Conservation (phyloP, 306 rosid species). For the Coriaria nepalensis region DNA sequence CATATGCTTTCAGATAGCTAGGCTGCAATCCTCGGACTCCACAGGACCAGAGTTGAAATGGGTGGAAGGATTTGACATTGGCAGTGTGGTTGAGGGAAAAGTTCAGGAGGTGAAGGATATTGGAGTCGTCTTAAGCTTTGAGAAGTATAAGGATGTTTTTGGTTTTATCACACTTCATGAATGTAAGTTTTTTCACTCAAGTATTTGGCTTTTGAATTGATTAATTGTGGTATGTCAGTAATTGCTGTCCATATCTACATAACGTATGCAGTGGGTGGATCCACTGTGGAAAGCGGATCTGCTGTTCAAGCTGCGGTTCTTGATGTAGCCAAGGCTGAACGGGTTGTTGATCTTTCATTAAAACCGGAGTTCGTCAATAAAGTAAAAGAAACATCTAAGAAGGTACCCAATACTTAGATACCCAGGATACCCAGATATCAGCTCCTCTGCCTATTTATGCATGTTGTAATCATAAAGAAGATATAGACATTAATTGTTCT, state of each 20-base stretch:
- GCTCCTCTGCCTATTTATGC: neutral
- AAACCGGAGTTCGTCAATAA: constrained; percentile 45
- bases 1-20: constrained; percentile 40
- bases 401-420: constrained; percentile 25
- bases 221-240: constrained; percentile 6
- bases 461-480: neutral
- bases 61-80: constrained; percentile 49
- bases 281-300: constrained; percentile 43
- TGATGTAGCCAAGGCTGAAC: constrained; percentile 67
- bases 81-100: constrained; percentile 54
- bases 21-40: constrained; percentile 30
- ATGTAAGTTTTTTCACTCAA: constrained; percentile 33
- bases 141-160: constrained; percentile 50
- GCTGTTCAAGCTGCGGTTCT: constrained; percentile 63
- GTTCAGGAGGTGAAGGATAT: constrained; percentile 59
- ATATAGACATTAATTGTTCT: neutral
- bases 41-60: constrained; percentile 42
- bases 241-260: constrained; percentile 4
- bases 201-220: constrained; percentile 8
- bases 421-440: constrained; percentile 9
- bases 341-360: constrained; percentile 65
- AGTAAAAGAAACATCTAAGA: constrained; percentile 33
- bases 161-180: constrained; percentile 70
- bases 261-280: constrained; percentile 45
- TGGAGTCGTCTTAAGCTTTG: constrained; percentile 67